Evolutionary conservation across 1,139 yeast species (phyloP).

Genomic region (Kluyveromyces marxianus): DNA sequence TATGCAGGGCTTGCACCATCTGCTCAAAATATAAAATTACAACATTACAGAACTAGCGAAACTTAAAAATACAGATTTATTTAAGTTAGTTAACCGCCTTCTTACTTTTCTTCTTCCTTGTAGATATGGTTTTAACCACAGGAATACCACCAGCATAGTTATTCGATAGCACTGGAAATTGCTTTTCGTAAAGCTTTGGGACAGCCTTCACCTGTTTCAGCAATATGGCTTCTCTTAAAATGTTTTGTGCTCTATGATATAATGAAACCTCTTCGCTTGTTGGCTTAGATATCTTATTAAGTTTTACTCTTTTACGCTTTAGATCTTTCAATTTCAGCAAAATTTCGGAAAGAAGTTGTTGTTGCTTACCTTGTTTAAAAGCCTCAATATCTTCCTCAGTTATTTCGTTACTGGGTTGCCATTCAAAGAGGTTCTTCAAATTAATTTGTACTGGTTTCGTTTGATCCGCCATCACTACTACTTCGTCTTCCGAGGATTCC

Average conservation of each 20-base stretch:
- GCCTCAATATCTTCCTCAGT: constrained; percentile 48
- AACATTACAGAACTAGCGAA: not conserved
- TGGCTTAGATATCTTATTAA: constrained; percentile 35
- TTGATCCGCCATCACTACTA: constrained; percentile 8
- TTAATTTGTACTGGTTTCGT: constrained; percentile 39
- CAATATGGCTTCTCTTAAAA: constrained; percentile 40
- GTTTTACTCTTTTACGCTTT: constrained; percentile 50
- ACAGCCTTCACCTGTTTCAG: constrained; percentile 20
- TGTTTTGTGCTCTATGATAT: constrained; percentile 44
- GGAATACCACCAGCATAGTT: constrained; percentile 80
- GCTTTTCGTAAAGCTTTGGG: constrained; percentile 26
- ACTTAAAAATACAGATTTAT: not conserved
- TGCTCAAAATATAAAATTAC: constrained; percentile 1
- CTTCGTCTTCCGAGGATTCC: constrained; percentile 11
- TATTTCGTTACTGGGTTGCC: constrained; percentile 47
- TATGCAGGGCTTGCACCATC: not conserved
- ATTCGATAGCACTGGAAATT: constrained; percentile 61
- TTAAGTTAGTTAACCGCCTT: constrained; percentile 6
- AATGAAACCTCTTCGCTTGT: constrained; percentile 40
- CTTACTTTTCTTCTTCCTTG: constrained; percentile 30
- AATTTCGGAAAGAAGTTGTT: constrained; percentile 48
- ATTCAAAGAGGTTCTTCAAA: constrained; percentile 42
- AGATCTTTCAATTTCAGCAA: constrained; percentile 52
- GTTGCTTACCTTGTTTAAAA: constrained; percentile 40
- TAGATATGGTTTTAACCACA: constrained; percentile 38